Conservation (phyloP, 805 yeast species). For the Blastobotrys robertii region DNA sequence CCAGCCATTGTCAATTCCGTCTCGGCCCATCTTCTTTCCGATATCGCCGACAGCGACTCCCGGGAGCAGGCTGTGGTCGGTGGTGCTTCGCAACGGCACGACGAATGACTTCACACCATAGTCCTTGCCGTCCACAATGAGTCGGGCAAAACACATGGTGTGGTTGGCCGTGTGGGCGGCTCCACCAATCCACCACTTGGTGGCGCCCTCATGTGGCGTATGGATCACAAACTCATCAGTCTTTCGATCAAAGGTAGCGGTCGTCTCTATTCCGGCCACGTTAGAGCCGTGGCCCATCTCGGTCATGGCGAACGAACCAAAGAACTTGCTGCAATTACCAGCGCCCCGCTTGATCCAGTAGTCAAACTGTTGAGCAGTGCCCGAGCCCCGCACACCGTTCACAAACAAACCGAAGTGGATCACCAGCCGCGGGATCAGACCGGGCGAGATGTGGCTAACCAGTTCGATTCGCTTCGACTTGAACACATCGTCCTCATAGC, state of each 20-base stretch:
- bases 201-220: conserved; percentile 86
- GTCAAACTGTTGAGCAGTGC: conserved; percentile 69
- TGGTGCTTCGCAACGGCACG: conserved; percentile 75
- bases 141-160: conserved; percentile 69
- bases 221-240: conserved; percentile 62
- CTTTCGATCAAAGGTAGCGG: conserved; percentile 64
- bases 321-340: conserved; percentile 28
- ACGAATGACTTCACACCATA: conserved; percentile 88
- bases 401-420: conserved; percentile 80
- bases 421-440: conserved; percentile 69
- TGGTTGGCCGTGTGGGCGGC: conserved; percentile 95
- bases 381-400: conserved; percentile 74
- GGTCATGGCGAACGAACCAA: conserved; percentile 89
- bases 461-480: conserved; percentile 19
- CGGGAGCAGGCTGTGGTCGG: conserved; percentile 55
- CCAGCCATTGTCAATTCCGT: conserved; percentile 95
- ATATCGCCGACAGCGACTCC: conserved; percentile 84
- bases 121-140: conserved; percentile 71
- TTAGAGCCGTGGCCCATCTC: conserved; percentile 89
- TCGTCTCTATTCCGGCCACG: conserved; percentile 88
- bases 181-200: conserved; percentile 98
- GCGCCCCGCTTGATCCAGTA: conserved; percentile 68
- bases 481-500: conserved; percentile 2
- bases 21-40: conserved; percentile 92
- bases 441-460: conserved; percentile 48